These are phyloP conservation scores for Cicer cuneatum DNA, from an alignment of 306 rosid species.

Conservation along the genomic window DNA sequence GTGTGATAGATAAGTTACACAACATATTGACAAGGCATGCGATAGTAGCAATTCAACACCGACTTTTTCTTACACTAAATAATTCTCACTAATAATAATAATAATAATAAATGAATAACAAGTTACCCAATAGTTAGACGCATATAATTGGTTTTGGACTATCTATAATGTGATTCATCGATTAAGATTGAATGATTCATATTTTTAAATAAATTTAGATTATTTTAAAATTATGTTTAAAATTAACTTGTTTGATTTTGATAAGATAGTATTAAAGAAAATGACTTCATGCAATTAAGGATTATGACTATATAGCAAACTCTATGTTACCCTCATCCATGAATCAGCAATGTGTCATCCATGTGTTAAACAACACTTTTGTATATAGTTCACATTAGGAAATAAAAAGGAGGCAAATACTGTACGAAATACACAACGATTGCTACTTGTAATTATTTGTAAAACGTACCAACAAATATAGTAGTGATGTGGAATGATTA, in stretches of 20 bases:
- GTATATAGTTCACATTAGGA: neutral
- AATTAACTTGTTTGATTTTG: no score
- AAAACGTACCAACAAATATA: slow-evolving; percentile 13
- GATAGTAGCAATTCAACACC: slow-evolving; percentile 27
- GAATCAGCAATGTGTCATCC: neutral
- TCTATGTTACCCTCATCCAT: neutral
- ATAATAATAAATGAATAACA: slow-evolving; percentile 12
- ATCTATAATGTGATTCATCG: no score
- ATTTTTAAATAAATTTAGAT: no score
- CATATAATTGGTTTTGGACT: no score
- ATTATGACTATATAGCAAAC: no score
- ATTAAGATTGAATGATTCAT: no score
- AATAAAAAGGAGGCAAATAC: no score
- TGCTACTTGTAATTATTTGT: neutral
- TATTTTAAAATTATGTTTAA: no score
- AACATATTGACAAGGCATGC: slow-evolving; percentile 33
- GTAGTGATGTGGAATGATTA: slow-evolving; percentile 42
- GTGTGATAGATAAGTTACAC: slow-evolving; percentile 44
- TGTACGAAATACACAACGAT: no score
- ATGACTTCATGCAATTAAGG: no score
- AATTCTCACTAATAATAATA: neutral
- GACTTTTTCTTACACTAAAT: neutral
- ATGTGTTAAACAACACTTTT: neutral
- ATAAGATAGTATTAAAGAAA: no score
- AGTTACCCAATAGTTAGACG: neutral